These are phyloP conservation scores for Wallacemonas sp. DNA, from an alignment of 208 protist genomes.

Conservation along the genomic window DNA sequence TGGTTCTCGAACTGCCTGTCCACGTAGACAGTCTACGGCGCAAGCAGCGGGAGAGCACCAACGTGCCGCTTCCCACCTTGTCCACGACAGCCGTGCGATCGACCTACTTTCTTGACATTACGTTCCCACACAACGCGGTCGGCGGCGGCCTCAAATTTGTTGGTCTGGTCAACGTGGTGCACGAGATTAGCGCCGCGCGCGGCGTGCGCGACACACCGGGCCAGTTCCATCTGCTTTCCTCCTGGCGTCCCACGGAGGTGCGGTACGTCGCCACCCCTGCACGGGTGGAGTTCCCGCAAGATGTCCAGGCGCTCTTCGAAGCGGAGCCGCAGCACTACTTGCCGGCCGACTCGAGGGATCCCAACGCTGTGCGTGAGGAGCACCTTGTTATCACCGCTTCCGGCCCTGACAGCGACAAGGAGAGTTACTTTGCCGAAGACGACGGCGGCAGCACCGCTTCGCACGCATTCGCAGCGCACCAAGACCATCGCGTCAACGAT, in stretches of 20 bases:
- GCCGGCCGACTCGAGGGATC: neutral
- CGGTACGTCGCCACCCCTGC: slow-evolving; percentile 9
- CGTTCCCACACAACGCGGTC: neutral
- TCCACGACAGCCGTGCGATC: slow-evolving; percentile 11
- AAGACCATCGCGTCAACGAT: no score
- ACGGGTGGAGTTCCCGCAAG: neutral
- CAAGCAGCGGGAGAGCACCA: neutral
- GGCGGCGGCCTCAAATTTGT: neutral
- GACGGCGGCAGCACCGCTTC: no score
- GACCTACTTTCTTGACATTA: slow-evolving; percentile 10
- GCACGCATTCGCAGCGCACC: no score
- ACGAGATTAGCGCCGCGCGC: neutral
- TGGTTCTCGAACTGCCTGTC: neutral
- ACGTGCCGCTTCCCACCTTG: slow-evolving; percentile 18
- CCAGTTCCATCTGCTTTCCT: neutral
- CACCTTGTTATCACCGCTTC: neutral
- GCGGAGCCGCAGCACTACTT: neutral
- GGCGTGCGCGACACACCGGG: neutral
- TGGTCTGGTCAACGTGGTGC: slow-evolving; percentile 10
- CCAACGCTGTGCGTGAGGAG: neutral
- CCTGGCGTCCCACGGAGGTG: neutral
- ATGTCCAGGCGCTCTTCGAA: neutral
- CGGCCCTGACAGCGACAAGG: neutral
- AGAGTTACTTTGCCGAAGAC: neutral
- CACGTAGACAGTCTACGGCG: neutral